Evolutionary conservation across 257 asterid genomes (phyloP), one percentile per base, ranked within the genome.

Genomic region (Fraxinus anomala): DNA sequence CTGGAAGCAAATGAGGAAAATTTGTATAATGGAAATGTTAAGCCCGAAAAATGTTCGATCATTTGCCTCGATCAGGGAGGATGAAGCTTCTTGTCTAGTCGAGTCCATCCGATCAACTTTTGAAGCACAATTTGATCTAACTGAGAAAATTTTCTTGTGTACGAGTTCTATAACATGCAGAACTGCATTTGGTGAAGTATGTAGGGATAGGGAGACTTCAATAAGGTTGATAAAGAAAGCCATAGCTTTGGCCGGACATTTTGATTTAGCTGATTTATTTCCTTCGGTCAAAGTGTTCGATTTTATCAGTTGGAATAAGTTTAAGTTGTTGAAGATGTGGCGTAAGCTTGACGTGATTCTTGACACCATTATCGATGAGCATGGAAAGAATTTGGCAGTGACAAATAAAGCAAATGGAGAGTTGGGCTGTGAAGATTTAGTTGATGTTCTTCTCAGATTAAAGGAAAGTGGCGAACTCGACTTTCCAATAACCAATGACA

Each of bases 401-500:
- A 75, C 78, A 37, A 37, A 34, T 26, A 72, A 56, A 77, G 84
- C 83, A 0, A 73, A 80, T 75, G 90, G 86, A 23, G 84, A 77
- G 75, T 36, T 75, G 17, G 87, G 83, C 6, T 67, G 75, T 59
- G 86, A 84, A 65, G 89, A 86, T 77, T 42, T 86, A 21, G 80
- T 83, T 11, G 89, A 86, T 70, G 87, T 86, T 51, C 78, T 86
- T 30, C 82, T 86, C 37, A 81, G 85, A 40, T 39, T 83, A 31
- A 80, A 83, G 77, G 74, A 73, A 34, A 67, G 78, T 39, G 83
- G 81, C 8, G 77, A 86, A 28, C 75, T 76, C 34, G 73, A 73
- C 4, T 40, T 81, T 19, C 70, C 87, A 7, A 76, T 83, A 33
- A 81, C 87, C 26, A 70, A 81, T 70, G 82, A 76, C 79, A 69